Conservation (phyloP, 352 stramenopile species). For the Saprolegnia parasitica region DNA sequence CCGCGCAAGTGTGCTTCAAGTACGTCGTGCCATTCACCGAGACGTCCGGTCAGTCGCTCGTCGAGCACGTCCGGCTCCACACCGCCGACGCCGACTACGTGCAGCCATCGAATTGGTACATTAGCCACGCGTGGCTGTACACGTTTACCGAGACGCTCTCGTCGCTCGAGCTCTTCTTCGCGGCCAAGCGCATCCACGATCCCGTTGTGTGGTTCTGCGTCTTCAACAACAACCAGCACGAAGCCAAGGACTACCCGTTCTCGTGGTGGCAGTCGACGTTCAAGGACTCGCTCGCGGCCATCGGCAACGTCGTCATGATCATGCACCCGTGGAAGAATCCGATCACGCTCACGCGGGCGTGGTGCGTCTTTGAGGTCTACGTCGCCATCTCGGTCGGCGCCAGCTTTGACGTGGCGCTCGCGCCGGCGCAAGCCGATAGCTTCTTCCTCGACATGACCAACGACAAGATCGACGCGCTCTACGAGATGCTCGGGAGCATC, state of each 20-base stretch:
- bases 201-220: slow-evolving; percentile 19
- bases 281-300: neutral
- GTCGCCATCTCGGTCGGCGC: neutral
- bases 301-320: slow-evolving; percentile 10
- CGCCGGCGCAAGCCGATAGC: neutral
- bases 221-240: slow-evolving; percentile 21
- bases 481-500: slow-evolving; percentile 7
- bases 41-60: neutral
- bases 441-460: slow-evolving; percentile 12
- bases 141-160: slow-evolving; percentile 12
- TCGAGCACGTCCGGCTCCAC: slow-evolving; percentile 8
- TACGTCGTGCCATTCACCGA: slow-evolving; percentile 3
- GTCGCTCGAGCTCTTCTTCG: neutral
- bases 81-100: neutral
- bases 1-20: slow-evolving; percentile 4
- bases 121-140: slow-evolving; percentile 26
- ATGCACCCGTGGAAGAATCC: slow-evolving; percentile 22
- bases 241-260: neutral
- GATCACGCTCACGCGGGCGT: slow-evolving; percentile 5
- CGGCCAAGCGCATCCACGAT: neutral
- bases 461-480: slow-evolving; percentile 2
- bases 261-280: slow-evolving; percentile 9
- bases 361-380: slow-evolving; percentile 23
- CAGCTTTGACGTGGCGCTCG: slow-evolving; percentile 6
- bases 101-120: slow-evolving; percentile 8